Conservation (phyloP, 78 protist genomes). For the Bigelowiella natans region DNA sequence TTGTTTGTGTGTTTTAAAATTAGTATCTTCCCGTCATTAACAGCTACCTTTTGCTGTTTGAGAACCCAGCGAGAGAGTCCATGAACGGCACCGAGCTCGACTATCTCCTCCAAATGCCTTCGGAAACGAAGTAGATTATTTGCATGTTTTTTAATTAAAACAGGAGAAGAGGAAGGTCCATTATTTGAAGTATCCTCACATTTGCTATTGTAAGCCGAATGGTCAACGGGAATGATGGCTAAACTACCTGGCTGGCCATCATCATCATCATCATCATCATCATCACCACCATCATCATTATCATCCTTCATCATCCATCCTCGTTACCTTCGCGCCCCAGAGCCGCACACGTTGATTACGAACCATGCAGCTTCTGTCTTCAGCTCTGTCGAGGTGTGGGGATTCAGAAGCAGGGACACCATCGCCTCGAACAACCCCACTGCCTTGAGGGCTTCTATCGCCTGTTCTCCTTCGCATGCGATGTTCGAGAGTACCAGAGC, state of each 20-base stretch:
- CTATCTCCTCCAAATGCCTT: background rate
- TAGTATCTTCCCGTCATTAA: background rate
- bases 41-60: background rate
- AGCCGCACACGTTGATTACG: background rate
- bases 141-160: no score
- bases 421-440: background rate
- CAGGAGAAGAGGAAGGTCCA: no score
- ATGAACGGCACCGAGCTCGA: background rate
- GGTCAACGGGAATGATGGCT: no score
- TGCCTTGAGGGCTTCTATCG: background rate
- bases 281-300: no score
- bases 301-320: no score
- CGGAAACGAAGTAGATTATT: no score
- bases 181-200: no score
- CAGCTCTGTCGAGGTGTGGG: background rate
- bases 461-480: background rate
- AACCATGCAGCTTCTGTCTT: background rate
- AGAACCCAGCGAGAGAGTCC: background rate
- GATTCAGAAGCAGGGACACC: background rate
- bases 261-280: no score
- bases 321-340: background rate
- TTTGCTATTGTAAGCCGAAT: no score
- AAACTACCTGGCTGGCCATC: no score
- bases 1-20: background rate
- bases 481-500: background rate